A percentile compares a stretch with the other conserved stretches of the same genome.
Evolutionary conservation across 1,284 basidiomycete species (phyloP).

Genomic region (Boletellus deceptivus): DNA sequence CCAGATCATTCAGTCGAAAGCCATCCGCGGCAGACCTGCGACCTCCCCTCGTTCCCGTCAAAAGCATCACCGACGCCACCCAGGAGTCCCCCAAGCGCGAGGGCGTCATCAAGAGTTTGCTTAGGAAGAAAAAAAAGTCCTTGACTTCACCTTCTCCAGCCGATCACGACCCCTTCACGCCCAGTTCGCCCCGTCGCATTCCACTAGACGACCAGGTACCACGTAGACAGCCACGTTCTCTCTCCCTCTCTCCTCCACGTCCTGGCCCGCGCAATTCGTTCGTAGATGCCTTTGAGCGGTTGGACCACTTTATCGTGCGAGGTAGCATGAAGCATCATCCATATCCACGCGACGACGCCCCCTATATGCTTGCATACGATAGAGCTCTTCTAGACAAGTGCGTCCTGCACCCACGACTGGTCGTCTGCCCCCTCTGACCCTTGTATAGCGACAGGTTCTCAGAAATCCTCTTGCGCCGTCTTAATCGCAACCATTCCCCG

Average conservation of each 20-base stretch:
- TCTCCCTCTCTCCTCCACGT: background rate
- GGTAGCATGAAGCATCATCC: constrained; percentile 53
- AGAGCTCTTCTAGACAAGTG: constrained; percentile 57
- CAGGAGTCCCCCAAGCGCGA: constrained; percentile 23
- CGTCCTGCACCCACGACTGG: constrained; percentile 22
- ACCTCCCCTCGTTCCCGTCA: constrained; percentile 12
- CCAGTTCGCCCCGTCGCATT: background rate
- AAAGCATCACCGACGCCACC: background rate
- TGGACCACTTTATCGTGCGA: constrained; percentile 39
- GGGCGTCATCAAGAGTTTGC: constrained; percentile 17
- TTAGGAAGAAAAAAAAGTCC: constrained; percentile 30
- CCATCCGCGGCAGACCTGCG: constrained; percentile 13
- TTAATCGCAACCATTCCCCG: constrained; percentile 50
- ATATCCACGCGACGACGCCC: constrained; percentile 45
- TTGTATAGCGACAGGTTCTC: constrained; percentile 54
- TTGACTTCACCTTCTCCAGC: background rate
- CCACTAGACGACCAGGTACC: constrained; percentile 1
- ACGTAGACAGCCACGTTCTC: background rate
- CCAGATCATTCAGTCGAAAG: constrained; percentile 11
- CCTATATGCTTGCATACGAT: constrained; percentile 66
- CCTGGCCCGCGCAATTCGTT: constrained; percentile 11
- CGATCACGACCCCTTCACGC: constrained; percentile 13
- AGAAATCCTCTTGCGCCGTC: constrained; percentile 48
- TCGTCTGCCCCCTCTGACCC: constrained; percentile 14
- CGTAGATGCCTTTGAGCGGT: constrained; percentile 27